phyloP scores from a whole-genome alignment of 192 early-diverging fungal genomes.

The Gamsiella multidivaricata region DNA sequence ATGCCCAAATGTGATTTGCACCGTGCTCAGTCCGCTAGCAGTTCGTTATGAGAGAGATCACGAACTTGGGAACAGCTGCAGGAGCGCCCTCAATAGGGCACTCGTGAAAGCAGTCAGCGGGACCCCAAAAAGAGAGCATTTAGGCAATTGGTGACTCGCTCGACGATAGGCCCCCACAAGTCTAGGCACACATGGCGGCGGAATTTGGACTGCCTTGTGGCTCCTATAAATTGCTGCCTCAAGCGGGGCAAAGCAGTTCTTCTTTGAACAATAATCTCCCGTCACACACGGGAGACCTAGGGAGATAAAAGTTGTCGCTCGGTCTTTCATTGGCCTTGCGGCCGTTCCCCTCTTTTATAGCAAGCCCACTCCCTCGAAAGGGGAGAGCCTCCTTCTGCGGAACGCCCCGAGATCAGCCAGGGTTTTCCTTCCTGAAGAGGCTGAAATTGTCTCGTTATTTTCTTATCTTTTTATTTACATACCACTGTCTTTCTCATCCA shows the following conservation, averaged over 20 bases:
- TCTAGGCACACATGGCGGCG: too few relatives aligned
- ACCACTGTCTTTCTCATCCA: background rate
- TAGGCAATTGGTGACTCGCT: too few relatives aligned
- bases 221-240: background rate
- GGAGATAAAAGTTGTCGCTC: conserved; percentile 48
- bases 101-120: too few relatives aligned
- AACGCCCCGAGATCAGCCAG: conserved; percentile 38
- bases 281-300: conserved; percentile 41
- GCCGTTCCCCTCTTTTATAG: conserved; percentile 51
- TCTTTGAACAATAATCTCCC: conserved; percentile 38
- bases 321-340: conserved; percentile 38
- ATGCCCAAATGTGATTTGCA: too few relatives aligned
- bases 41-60: too few relatives aligned
- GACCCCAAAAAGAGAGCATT: too few relatives aligned
- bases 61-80: too few relatives aligned
- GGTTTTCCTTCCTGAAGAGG: conserved; percentile 41
- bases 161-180: too few relatives aligned
- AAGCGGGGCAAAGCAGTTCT: background rate
- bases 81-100: too few relatives aligned
- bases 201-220: too few relatives aligned
- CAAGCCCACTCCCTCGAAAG: conserved; percentile 36
- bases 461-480: background rate
- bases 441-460: conserved; percentile 19
- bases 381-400: conserved; percentile 45
- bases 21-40: too few relatives aligned